Percentiles rank a stretch among this genome's conserved stretches.
These are phyloP conservation scores for Posidonia australis DNA, from an alignment of 106 monocot species.

Conservation along the genomic window DNA sequence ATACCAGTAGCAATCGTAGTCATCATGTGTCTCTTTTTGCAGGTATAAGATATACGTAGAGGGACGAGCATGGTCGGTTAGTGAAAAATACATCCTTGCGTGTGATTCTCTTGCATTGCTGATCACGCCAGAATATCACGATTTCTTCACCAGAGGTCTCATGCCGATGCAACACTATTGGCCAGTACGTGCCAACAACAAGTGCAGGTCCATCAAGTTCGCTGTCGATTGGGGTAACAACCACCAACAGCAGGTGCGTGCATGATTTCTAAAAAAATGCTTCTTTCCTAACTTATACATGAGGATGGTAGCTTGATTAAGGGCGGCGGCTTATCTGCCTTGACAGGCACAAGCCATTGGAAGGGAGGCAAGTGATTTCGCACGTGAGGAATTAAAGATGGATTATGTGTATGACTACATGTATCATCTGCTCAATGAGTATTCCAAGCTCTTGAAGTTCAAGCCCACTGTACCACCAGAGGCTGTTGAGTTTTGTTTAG, in stretches of 20 bases:
- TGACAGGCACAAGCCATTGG: conserved; percentile 19
- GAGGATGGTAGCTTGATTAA: no score
- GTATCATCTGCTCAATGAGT: conserved; percentile 18
- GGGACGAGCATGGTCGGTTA: conserved; percentile 83
- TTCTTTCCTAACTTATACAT: no score
- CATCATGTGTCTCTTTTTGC: neutral
- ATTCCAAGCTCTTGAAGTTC: conserved; percentile 21
- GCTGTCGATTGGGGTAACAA: conserved; percentile 78
- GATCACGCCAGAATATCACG: conserved; percentile 36
- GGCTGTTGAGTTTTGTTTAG: conserved; percentile 9
- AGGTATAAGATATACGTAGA: conserved; percentile 93
- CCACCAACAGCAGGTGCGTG: conserved; percentile 38
- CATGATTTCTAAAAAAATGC: neutral
- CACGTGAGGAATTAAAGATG: conserved; percentile 14
- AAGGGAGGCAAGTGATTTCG: conserved; percentile 11
- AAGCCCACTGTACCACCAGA: conserved; percentile 11
- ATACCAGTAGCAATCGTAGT: neutral
- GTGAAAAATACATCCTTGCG: conserved; percentile 81
- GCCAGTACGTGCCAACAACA: conserved; percentile 38
- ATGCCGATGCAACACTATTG: conserved; percentile 64
- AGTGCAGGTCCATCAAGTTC: conserved; percentile 65
- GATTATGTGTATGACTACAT: conserved; percentile 28
- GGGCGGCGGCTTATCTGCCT: no score
- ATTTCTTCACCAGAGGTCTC: conserved; percentile 70
- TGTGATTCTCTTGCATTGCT: conserved; percentile 69